phyloP scores from a whole-genome alignment of 2,329 filamentous ascomycete species.

The Tolypocladium capitatum region DNA sequence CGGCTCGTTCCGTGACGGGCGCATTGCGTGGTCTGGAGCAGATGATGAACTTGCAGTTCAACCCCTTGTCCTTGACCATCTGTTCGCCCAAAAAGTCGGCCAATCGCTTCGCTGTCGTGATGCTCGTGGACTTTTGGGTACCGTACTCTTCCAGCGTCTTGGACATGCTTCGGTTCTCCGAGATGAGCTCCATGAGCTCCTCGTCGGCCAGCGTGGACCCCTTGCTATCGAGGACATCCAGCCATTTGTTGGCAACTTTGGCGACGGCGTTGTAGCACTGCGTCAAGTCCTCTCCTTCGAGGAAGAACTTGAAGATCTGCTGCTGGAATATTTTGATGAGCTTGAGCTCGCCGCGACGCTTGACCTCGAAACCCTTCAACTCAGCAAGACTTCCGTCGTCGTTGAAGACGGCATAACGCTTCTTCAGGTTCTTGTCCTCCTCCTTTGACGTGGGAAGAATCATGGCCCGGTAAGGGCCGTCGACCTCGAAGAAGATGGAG shows the following conservation, averaged over 20 bases:
- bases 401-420: conserved; percentile 97
- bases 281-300: conserved; percentile 74
- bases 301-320: conserved; percentile 98
- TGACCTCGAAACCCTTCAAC: conserved; percentile 94
- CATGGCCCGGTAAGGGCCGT: conserved; percentile 96
- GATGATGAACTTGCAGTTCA: conserved; percentile 99
- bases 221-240: conserved; percentile 84
- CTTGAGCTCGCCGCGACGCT: conserved; percentile 93
- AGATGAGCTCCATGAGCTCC: conserved; percentile 98
- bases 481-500: conserved; percentile 98
- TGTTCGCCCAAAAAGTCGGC: conserved; percentile 95
- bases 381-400: conserved; percentile 92
- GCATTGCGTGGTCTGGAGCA: conserved; percentile 75
- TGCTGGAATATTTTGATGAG: conserved; percentile 99
- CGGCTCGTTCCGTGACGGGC: conserved; percentile 84
- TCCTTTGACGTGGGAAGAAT: conserved; percentile 94
- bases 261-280: conserved; percentile 89
- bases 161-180: conserved; percentile 94
- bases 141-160: conserved; percentile 97
- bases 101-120: conserved; percentile 88
- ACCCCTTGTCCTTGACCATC: conserved; percentile 97
- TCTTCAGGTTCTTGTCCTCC: conserved; percentile 99
- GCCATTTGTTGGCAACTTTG: conserved; percentile 89
- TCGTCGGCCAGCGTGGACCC: conserved; percentile 87
- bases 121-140: conserved; percentile 92